Base-by-base conservation (phyloP, 2,329 filamentous ascomycete genomes). In the Decorospora gaudefroyi region DNA sequence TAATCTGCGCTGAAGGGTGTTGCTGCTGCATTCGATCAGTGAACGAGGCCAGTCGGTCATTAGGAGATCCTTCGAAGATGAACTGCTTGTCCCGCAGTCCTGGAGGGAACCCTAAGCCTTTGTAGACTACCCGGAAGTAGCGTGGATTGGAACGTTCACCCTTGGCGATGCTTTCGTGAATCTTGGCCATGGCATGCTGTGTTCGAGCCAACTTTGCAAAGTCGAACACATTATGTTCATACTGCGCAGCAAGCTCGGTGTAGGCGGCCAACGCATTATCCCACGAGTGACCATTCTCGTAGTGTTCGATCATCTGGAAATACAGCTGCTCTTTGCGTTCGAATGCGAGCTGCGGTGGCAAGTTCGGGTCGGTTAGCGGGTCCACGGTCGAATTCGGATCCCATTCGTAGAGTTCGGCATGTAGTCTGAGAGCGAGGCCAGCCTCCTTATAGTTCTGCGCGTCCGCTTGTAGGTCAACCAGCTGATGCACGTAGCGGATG, bases 211-310 rank as follows among this genome's bases (percentile, higher is more conserved):
- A 79, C 72, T 99, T 96, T 22, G 86, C 79, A 61, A 95, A 96
- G 71, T 99, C 93, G 68, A 91, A 96, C 0, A 88, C 74, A 48
- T 90, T 95, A 55, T 80, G 83, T 73, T 96, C 90, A 66, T 97
- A 99, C 70, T 97, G 90, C n/a, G 77, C 73, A 33, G 91, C 88
- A 37, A 99, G 83, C 71, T 99, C 92, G 65, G 88, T 87, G 72
- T 99, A 97, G 3, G 89, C 89, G 4, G 84, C 80, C 28, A 99
- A 74, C 1, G 91, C 92, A 68, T 88, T 88, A 61, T 88, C 87
- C 92, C 92, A 97, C 0, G 90, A 90, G 65, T 90, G 86, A n/a
- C 90, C 91, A 48, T 95, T 90, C 65, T 97, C 92, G 54, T 93
- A 96, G 66, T 92, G 80, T 69, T 91, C 90, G 67, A 97, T 95